A percentile compares a stretch with the other conserved stretches of the same genome.
Evolutionary conservation across 306 rosid genomes (phyloP).

Genomic region (Cicer bijugum): DNA sequence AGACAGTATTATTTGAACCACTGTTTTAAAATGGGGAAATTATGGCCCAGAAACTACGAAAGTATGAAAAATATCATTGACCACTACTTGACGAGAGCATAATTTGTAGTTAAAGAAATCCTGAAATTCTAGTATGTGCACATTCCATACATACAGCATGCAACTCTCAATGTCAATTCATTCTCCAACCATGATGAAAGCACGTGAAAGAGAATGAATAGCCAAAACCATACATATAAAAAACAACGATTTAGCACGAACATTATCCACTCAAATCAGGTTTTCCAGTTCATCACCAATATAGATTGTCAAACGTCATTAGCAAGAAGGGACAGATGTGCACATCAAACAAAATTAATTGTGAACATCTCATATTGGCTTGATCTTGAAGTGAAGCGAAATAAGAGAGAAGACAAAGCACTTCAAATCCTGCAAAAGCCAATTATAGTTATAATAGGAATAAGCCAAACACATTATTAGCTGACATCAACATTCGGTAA

Average conservation of each 20-base stretch:
- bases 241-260: slow-evolving; percentile 14
- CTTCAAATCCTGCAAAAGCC: slow-evolving; percentile 80
- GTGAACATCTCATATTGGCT: slow-evolving; percentile 66
- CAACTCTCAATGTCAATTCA: neutral
- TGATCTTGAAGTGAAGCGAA: slow-evolving; percentile 97
- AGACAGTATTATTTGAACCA: too few relatives aligned
- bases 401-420: slow-evolving; percentile 95
- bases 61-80: too few relatives aligned
- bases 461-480: neutral
- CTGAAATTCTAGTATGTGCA: neutral
- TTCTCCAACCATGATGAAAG: neutral
- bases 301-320: slow-evolving; percentile 12
- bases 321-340: slow-evolving; percentile 12
- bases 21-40: too few relatives aligned
- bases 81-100: too few relatives aligned
- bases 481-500: slow-evolving; percentile 2
- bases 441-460: slow-evolving; percentile 34
- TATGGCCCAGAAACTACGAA: too few relatives aligned
- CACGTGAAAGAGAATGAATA: neutral
- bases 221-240: neutral
- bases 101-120: neutral
- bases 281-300: slow-evolving; percentile 33
- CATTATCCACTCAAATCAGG: slow-evolving; percentile 2
- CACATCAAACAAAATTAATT: slow-evolving; percentile 29
- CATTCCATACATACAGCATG: neutral